Evolutionary conservation across 2,329 filamentous ascomycete species (phyloP).

Genomic region (Aspergillus sp.): DNA sequence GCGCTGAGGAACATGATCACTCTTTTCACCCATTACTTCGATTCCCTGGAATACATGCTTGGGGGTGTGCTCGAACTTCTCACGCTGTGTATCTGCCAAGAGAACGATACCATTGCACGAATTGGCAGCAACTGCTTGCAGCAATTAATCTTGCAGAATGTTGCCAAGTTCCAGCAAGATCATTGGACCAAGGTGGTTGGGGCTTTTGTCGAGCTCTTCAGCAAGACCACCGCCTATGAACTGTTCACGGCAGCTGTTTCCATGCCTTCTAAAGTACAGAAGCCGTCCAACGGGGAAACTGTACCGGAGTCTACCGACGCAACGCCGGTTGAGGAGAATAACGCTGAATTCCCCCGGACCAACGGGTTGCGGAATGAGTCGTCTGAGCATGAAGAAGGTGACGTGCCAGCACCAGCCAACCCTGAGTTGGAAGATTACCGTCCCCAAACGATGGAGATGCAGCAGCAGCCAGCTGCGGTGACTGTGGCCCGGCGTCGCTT

Average conservation of each 20-base stretch:
- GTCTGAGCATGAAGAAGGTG: slow-evolving; percentile 27
- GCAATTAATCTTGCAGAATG: slow-evolving; percentile 92
- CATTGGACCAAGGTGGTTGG: slow-evolving; percentile 95
- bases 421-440: slow-evolving; percentile 76
- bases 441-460: slow-evolving; percentile 59
- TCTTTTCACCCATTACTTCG: slow-evolving; percentile 97
- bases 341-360: slow-evolving; percentile 18
- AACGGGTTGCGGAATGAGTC: slow-evolving; percentile 24
- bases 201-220: slow-evolving; percentile 92
- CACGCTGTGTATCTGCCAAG: slow-evolving; percentile 94
- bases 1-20: slow-evolving; percentile 97
- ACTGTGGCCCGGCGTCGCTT: slow-evolving; percentile 88
- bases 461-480: slow-evolving; percentile 85
- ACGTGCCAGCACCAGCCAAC: slow-evolving; percentile 30
- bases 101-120: slow-evolving; percentile 95
- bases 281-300: slow-evolving; percentile 23
- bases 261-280: slow-evolving; percentile 30
- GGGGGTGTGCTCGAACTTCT: slow-evolving; percentile 93
- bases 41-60: slow-evolving; percentile 93
- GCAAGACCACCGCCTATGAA: slow-evolving; percentile 87
- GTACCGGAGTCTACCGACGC: slow-evolving; percentile 16
- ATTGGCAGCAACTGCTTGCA: slow-evolving; percentile 98
- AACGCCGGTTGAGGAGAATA: slow-evolving; percentile 14
- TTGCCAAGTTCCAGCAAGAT: slow-evolving; percentile 75
- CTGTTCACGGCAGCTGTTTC: slow-evolving; percentile 76